A percentile compares a stretch with the other conserved stretches of the same genome.
Conservation (phyloP, 1,284 basidiomycete genomes). For the Cystobasidium sp. region DNA sequence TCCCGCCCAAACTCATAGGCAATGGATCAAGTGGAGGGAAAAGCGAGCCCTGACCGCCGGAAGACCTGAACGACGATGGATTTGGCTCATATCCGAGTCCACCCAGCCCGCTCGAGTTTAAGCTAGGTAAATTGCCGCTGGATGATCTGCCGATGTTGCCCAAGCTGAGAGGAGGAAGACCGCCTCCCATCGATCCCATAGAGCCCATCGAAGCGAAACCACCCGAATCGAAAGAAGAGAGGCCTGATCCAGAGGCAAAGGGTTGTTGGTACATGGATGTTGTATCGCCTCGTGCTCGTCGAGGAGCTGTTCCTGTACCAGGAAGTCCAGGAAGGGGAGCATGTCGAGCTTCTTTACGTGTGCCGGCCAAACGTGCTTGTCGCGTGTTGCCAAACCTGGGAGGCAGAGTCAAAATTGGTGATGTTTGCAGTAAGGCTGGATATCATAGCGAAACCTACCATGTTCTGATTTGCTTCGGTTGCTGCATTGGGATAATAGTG, state of each 20-base stretch:
- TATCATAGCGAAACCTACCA: conserved; percentile 16
- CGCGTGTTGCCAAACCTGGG: conserved; percentile 41
- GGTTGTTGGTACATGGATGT: not conserved
- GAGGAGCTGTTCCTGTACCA: conserved; percentile 11
- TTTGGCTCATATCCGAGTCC: conserved; percentile 1
- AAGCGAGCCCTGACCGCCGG: not conserved
- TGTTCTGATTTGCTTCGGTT: conserved; percentile 36
- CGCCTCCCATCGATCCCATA: not conserved
- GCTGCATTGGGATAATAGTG: not conserved
- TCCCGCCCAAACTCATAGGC: not conserved
- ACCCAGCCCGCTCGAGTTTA: no score
- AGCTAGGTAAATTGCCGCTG: not conserved
- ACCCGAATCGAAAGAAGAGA: not conserved
- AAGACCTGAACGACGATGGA: not conserved
- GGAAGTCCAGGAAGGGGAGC: conserved; percentile 35
- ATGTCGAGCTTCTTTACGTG: conserved; percentile 34
- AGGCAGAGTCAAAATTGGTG: not conserved
- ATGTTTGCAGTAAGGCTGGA: not conserved
- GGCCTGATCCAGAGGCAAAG: not conserved
- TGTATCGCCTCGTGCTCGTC: not conserved
- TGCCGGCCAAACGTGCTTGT: conserved; percentile 40
- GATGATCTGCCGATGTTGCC: not conserved
- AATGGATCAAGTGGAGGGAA: conserved; percentile 15
- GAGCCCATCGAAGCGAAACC: not conserved
- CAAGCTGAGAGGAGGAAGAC: not conserved